Conservation (phyloP, 1,284 basidiomycete species). For the Trichosporon coremiiforme region DNA sequence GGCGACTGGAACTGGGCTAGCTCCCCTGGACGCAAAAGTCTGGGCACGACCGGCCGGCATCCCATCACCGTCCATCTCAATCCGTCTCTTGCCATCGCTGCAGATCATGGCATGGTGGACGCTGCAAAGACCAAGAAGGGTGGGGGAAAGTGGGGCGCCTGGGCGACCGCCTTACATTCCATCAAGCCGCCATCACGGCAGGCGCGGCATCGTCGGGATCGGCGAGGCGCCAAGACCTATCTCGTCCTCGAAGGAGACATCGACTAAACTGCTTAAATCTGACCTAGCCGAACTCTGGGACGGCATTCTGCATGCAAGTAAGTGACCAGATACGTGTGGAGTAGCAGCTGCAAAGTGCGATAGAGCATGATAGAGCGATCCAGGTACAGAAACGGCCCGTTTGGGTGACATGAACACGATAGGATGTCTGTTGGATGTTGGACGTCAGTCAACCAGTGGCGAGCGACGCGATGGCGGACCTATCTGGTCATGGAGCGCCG, state of each 20-base stretch:
- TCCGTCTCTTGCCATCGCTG: neutral
- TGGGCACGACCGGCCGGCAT: neutral
- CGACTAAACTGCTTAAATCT: constrained; percentile 1
- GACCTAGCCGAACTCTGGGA: neutral
- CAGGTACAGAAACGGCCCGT: neutral
- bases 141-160: constrained; percentile 10
- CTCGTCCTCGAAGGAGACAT: neutral
- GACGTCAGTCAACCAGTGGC: neutral
- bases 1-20: constrained; percentile 1
- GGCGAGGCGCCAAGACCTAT: constrained; percentile 8
- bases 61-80: neutral
- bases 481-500: neutral
- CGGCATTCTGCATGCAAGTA: neutral
- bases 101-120: neutral
- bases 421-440: neutral
- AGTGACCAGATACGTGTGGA: no score
- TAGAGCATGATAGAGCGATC: neutral
- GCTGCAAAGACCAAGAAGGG: neutral
- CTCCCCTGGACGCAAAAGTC: neutral
- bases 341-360: neutral
- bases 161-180: neutral
- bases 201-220: constrained; percentile 21
- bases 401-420: neutral
- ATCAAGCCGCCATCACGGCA: neutral
- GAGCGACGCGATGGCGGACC: neutral